These are phyloP conservation scores for Wickerhamomyces sp. DNA, from an alignment of 1,139 yeast genomes.

Conservation along the genomic window DNA sequence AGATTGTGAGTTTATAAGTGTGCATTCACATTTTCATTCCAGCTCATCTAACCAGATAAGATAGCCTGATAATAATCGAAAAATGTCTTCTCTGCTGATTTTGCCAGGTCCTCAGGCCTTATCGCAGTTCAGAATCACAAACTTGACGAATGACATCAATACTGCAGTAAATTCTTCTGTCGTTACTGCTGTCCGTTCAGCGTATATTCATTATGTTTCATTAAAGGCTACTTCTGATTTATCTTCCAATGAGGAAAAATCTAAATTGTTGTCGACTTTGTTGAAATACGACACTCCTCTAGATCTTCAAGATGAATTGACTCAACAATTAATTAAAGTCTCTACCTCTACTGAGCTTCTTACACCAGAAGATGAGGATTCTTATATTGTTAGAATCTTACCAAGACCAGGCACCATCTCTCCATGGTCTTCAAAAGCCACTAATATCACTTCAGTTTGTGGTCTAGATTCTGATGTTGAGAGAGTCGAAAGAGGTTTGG, in stretches of 20 bases:
- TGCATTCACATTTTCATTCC: no score
- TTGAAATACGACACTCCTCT: slow-evolving; percentile 72
- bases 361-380: slow-evolving; percentile 41
- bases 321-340: slow-evolving; percentile 43
- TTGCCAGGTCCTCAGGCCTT: slow-evolving; percentile 90
- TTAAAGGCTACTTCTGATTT: slow-evolving; percentile 37
- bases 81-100: slow-evolving; percentile 43
- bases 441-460: slow-evolving; percentile 87
- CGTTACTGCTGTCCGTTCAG: slow-evolving; percentile 65
- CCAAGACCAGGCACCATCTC: slow-evolving; percentile 97
- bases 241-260: slow-evolving; percentile 31
- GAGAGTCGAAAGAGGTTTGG: slow-evolving; percentile 88
- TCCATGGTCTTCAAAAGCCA: slow-evolving; percentile 99
- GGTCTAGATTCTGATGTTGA: slow-evolving; percentile 68
- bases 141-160: slow-evolving; percentile 69
- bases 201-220: slow-evolving; percentile 80
- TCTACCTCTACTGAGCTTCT: slow-evolving; percentile 25
- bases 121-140: slow-evolving; percentile 79
- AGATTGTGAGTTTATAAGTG: neutral
- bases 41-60: neutral
- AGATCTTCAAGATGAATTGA: slow-evolving; percentile 48
- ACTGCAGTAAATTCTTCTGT: slow-evolving; percentile 57
- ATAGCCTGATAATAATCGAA: slow-evolving; percentile 7
- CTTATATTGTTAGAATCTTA: slow-evolving; percentile 66
- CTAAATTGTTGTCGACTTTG: slow-evolving; percentile 53